Base-by-base conservation (phyloP, 768 basidiomycete species). In the Hemileccinum impolitum region DNA sequence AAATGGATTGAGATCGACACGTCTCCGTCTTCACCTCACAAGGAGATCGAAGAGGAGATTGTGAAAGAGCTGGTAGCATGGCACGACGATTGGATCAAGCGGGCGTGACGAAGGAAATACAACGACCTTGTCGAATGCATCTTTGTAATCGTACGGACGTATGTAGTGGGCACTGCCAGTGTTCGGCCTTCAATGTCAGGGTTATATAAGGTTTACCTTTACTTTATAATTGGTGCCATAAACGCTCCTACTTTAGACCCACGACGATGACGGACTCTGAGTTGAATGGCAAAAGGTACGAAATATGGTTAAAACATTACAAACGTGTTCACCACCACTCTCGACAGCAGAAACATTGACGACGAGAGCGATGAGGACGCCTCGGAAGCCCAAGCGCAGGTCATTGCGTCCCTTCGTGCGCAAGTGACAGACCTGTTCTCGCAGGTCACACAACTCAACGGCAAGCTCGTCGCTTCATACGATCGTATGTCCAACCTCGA, bases 31-130 rank as follows among this genome's bases (percentile, higher is more conserved):
- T 60, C 67, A 1, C 25, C 64, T 25, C 64, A 59, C 28, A 84
- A 84, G 52, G 95, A 99, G 70, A 98, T 99, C 32, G 95, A 99
- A 66, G 89, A 94, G 60, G 83, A 92, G 47, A 97, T 98, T 53
- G 73, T 98, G 1, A 67, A 62, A 2, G 87, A 90, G 61, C 71
- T 98, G 42, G 79, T 90, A 6, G 72, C 68, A 57, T 76, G 87
- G 53, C 95, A 99, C 68, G 70, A 72, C 4, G 67, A 60, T 25
- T 97, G 94, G 91, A 79, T 87, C 36, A 44, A 40, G 43, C 55
- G 43, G 17, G 25, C 17, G 13, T 56, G 26, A 53, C 14, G 1
- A 6, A n/a, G 13, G 21, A 11, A 34, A 14, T 35, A 18, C 14
- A 45, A 8, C 37, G 10, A 21, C 17, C 35, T n/a, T 36, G 32